Base-by-base conservation (phyloP, 1,284 basidiomycete genomes). In the Vanrija sp. region DNA sequence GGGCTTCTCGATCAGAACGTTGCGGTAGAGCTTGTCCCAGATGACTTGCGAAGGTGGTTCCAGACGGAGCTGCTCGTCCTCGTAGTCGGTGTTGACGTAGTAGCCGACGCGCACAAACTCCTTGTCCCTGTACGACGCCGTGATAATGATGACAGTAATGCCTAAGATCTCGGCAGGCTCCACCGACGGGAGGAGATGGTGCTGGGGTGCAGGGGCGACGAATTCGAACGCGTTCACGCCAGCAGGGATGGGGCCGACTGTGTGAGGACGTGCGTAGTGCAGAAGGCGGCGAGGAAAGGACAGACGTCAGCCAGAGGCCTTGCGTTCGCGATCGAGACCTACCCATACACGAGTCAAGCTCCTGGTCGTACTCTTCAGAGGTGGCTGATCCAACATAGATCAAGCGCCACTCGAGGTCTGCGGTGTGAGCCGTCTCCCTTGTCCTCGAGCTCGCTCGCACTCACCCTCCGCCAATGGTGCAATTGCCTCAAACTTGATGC, bases 41-140 rank as follows among this genome's bases (percentile, higher is more conserved):
- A 83, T 76, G 49, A 91, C 88, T 47, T 81, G 80, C 35, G 77
- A 59, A 10, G 88, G 88, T 15, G 86, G 86, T 16, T 79, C 82
- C 66, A 84, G 82, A 69, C 84, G 87, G 83, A 92, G 85, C 76
- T 90, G 89, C 59, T 94, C 89, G 61, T 88, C 88, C 73, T 97
- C 93, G 73, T 98, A 98, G 72, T 97, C 94, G 45, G 94, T 98
- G 73, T 98, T 96, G 76, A 98, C 96, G 75, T 99, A 99, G 77
- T 99, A 98, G 6, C 96, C 95, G 19, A 99, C 94, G 39, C 95
- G 85, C 37, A 99, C 95, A 75, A 99, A 99, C 75, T 98, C 95
- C 68, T 96, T 92, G 73, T 93, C 85, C 69, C 95, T 87, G 47
- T 90, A 88, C 25, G 98, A 82, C 16, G 84, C 84, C 64, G 98